Evolutionary conservation across 2,329 filamentous ascomycete genomes (phyloP), one percentile per base, ranked within the genome.

Genomic region (Elsinoe necatrix): DNA sequence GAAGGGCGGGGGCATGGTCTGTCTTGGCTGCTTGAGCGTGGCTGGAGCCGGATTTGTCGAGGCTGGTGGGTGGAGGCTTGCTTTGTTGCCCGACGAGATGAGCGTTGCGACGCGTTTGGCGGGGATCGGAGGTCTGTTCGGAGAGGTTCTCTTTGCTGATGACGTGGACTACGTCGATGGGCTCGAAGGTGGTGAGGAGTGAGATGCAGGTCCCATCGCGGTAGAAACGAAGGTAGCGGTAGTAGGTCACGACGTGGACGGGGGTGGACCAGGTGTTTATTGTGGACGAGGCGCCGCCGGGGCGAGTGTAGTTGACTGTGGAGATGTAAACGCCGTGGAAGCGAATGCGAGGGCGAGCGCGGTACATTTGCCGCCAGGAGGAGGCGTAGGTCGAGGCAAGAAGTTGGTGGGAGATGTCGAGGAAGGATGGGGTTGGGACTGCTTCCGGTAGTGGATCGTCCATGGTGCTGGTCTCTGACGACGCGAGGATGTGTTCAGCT

Each of bases 321-420:
- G 84, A 89, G 71, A 98, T 97, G 74, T 98, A 98, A 72, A 89
- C 87, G 23, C 93, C 93, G 65, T 93, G 93, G 77, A 95, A 98
- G 58, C 93, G 88, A 59, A 97, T 80, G 42, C 93, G 85, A 1
- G 93, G 92, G 12, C 90, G 86, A 4, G 77, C 75, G 37, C 86
- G 87, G 74, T 95, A 95, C 75, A 95, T 88, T 55, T 75, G 71
- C 65, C 80, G 81, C 70, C 66, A 77, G 50, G 71, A 73, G 57
- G 63, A 60, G 37, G 63, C 52, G 62, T 68, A 68, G 55, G 59
- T 57, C 23, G 63, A 59, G 31, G 61, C 61, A 25, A 69, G 64
- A 11, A 70, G 65, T 42, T 14, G 56, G 43, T 16, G 58, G 61
- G 7, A 60, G 61, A 8, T 61, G 34, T 18, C 45, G 20, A 20